phyloP scores from a whole-genome alignment of 768 basidiomycete genomes.

The Boletus barrowsii region DNA sequence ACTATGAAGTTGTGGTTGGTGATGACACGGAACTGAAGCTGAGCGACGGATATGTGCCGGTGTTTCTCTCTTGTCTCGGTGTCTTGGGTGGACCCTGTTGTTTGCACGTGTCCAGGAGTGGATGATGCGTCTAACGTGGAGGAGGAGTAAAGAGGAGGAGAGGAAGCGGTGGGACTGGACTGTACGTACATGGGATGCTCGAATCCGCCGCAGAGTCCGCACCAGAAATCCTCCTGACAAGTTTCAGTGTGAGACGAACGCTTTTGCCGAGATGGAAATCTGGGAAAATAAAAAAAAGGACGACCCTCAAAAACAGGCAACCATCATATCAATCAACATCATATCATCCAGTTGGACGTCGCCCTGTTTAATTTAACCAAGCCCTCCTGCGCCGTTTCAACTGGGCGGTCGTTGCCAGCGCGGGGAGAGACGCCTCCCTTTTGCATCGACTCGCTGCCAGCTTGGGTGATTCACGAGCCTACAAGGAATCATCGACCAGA shows the following conservation, averaged over 20 bases:
- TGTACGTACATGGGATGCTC: slow-evolving; percentile 10
- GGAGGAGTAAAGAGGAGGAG: not conserved
- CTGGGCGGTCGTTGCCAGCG: not conserved
- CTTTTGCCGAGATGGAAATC: slow-evolving; percentile 9
- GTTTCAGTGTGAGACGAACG: slow-evolving; percentile 11
- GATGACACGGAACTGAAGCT: slow-evolving; percentile 18
- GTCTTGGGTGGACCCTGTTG: not conserved
- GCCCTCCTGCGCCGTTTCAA: not conserved
- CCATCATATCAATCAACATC: too few species aligned
- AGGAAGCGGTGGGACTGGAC: not conserved
- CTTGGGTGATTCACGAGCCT: slow-evolving; percentile 4
- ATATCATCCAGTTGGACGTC: not conserved
- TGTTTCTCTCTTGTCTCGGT: slow-evolving; percentile 18
- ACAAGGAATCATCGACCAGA: not conserved
- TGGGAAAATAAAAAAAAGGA: too few species aligned
- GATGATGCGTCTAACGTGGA: not conserved
- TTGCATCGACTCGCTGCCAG: not conserved
- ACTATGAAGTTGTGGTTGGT: not conserved
- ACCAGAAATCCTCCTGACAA: slow-evolving; percentile 15
- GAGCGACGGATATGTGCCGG: not conserved
- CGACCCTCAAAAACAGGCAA: not conserved
- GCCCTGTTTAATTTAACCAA: not conserved
- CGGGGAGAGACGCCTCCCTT: slow-evolving; percentile 7
- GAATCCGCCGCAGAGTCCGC: slow-evolving; percentile 14
- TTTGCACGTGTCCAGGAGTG: not conserved